phyloP scores from a whole-genome alignment of 2,329 filamentous ascomycete species.

The Fusarium goolgardi region DNA sequence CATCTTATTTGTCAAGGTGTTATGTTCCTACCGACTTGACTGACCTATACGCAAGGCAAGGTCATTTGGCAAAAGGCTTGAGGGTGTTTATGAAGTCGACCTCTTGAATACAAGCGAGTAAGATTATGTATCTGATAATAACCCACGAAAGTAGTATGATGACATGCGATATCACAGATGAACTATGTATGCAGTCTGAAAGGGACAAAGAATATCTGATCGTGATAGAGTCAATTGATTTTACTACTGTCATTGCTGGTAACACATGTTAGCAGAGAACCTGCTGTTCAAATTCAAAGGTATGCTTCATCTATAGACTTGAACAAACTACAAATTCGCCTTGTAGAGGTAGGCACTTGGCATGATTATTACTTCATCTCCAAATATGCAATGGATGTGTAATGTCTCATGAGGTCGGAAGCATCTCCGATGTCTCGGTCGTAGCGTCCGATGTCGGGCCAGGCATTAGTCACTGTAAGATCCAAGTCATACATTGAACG shows the following conservation, averaged over 20 bases:
- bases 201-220: neutral
- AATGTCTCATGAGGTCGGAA: slow-evolving; percentile 5
- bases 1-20: neutral
- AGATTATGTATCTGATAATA: neutral
- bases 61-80: neutral
- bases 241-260: neutral
- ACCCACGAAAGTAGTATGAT: neutral
- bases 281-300: neutral
- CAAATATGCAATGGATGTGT: neutral
- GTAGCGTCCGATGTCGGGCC: slow-evolving; percentile 16
- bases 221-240: neutral
- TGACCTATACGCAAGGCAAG: neutral
- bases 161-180: no score
- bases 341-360: neutral
- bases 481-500: neutral
- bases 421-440: slow-evolving; percentile 23
- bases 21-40: neutral
- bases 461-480: neutral
- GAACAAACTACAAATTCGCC: neutral
- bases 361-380: neutral
- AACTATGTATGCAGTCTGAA: neutral
- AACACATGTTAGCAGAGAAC: neutral
- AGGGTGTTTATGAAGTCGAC: neutral
- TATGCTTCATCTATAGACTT: neutral
- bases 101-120: neutral